Base-by-base conservation (phyloP, 2,329 filamentous ascomycete genomes). In the Fonsecaea monophora region DNA sequence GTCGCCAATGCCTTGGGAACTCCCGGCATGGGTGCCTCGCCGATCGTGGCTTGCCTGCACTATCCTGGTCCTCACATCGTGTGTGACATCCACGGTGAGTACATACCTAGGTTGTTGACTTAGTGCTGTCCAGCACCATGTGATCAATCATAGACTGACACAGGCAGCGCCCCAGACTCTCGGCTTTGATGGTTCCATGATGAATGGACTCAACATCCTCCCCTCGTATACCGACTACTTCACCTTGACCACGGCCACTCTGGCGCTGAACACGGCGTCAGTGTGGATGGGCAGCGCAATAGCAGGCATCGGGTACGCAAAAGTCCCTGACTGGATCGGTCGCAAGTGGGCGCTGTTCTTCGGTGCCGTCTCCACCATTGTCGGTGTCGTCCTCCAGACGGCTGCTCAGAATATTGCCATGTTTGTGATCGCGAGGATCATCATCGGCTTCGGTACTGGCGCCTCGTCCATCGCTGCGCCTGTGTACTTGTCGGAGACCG, bases 131-230 rank as follows among this genome's bases (percentile, higher is more conserved):
- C 2, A 12, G 1, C 30, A 37, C 1, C 6, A 34, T 37, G 30
- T 5, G 3, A 21, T 35, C 53, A 32, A 55, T 18, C 53, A 35
- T 34, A 34, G 6, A 13, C n/a, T 55, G 45, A 50, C 45, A 30
- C 45, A 13, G 8, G 45, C 18, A 9, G 18, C 8, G 8, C 15
- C 37, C n/a, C 42, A 76, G 73, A 75, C 74, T 13, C 58, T 70
- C 10, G 75, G 74, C 9, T 76, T 83, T 60, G 82, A 85, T 64
- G 80, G 81, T 1, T 85, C 82, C 2, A 83, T 87, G 77, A 78
- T 86, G 75, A 86, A 87, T 66, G 84, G 83, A 0, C 78, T 88
- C 30, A 85, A 86, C 65, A 87, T 88, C 65, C 73, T 88, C 15
- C 84, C 85, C 0, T 82, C 81, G 0, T 88, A 87, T 72, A 82